Evolutionary conservation across 2,329 filamentous ascomycete species (phyloP).

Genomic region (Colletotrichum cereale): DNA sequence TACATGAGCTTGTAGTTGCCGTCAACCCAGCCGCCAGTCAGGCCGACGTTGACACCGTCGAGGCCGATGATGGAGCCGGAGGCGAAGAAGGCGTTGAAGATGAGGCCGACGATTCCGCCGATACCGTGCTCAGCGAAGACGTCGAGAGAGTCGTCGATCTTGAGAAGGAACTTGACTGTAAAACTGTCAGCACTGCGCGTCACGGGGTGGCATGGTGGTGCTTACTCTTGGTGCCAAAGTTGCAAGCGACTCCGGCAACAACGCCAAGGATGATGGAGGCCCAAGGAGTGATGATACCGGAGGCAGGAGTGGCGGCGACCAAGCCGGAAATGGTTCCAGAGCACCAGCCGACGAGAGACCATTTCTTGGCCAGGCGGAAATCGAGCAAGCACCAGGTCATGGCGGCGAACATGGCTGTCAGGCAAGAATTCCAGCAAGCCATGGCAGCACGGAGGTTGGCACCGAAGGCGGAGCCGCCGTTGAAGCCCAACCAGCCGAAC

Average conservation of each 20-base stretch:
- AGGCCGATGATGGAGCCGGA: slow-evolving; percentile 79
- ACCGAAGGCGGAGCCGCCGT: slow-evolving; percentile 94
- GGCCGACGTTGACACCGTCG: slow-evolving; percentile 79
- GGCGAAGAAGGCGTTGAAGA: slow-evolving; percentile 81
- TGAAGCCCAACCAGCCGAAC: slow-evolving; percentile 99
- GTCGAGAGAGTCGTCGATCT: slow-evolving; percentile 79
- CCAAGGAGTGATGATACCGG: slow-evolving; percentile 77
- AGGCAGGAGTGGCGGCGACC: slow-evolving; percentile 77
- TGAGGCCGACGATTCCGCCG: slow-evolving; percentile 75
- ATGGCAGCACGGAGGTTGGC: slow-evolving; percentile 94
- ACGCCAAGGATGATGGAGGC: slow-evolving; percentile 76
- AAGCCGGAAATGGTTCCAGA: slow-evolving; percentile 79
- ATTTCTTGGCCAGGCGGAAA: slow-evolving; percentile 93
- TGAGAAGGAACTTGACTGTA: slow-evolving; percentile 70
- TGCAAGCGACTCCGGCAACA: slow-evolving; percentile 74
- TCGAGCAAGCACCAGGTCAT: slow-evolving; percentile 97
- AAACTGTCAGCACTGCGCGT: neutral
- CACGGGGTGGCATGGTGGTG: neutral
- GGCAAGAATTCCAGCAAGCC: slow-evolving; percentile 98
- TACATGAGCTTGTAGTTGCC: slow-evolving; percentile 81
- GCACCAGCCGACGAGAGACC: slow-evolving; percentile 84
- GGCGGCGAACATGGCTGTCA: slow-evolving; percentile 91
- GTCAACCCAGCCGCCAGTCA: slow-evolving; percentile 79
- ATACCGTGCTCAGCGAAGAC: slow-evolving; percentile 79
- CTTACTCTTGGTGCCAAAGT: slow-evolving; percentile 74